Percentiles rank a stretch among this genome's conserved stretches.
These are phyloP conservation scores for Aspergillus flavus DNA, from an alignment of 2,329 filamentous ascomycete species.

Conservation along the genomic window DNA sequence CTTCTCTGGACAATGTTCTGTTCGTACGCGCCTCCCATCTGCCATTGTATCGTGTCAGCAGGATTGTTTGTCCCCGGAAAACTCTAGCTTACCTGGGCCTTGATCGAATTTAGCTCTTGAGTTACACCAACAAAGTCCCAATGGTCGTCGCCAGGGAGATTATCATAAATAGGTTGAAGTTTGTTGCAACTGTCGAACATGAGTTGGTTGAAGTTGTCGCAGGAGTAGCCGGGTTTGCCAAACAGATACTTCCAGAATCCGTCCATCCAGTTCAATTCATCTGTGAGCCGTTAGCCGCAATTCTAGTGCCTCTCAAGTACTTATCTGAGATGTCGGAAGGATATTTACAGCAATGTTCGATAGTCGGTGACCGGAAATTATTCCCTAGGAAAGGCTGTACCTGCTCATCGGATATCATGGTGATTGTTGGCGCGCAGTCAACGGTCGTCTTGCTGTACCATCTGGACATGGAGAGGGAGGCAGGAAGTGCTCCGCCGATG, in stretches of 20 bases:
- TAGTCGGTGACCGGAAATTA: background rate
- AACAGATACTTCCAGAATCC: background rate
- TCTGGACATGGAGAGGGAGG: background rate
- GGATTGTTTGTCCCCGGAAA: background rate
- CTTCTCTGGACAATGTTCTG: background rate
- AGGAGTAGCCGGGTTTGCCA: background rate
- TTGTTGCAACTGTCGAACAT: background rate
- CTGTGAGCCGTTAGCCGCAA: background rate
- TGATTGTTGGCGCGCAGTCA: background rate
- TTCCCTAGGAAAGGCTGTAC: background rate
- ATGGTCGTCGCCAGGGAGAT: background rate
- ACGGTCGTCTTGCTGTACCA: constrained; percentile 1
- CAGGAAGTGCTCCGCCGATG: background rate
- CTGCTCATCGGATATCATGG: background rate
- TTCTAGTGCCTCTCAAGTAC: too few species aligned
- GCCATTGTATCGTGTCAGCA: background rate
- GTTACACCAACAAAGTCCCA: background rate
- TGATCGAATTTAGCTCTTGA: background rate
- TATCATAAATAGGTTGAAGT: background rate
- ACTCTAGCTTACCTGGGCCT: background rate
- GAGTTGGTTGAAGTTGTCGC: background rate
- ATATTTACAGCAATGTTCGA: constrained; percentile 1
- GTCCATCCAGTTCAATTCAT: background rate
- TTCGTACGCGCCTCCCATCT: background rate
- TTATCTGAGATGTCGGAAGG: background rate